Evolutionary conservation across 352 stramenopile genomes (phyloP).

Genomic region (Aphanomyces stellatus): DNA sequence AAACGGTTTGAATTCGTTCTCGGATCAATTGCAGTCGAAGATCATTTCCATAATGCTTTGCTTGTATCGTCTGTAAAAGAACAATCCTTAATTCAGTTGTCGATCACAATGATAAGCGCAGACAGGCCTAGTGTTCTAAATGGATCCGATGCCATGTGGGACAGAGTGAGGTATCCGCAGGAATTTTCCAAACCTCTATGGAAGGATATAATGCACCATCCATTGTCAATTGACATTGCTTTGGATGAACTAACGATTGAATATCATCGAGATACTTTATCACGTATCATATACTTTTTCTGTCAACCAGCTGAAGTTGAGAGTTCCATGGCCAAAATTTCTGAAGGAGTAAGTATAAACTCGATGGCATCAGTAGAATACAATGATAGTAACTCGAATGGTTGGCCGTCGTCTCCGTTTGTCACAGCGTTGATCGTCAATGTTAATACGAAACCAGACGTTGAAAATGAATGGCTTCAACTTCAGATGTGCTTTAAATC

Average conservation of each 20-base stretch:
- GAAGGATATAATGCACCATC: slow-evolving; percentile 62
- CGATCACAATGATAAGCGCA: slow-evolving; percentile 58
- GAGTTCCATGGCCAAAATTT: background rate
- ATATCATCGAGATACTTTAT: slow-evolving; percentile 66
- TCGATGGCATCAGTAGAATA: too few relatives aligned
- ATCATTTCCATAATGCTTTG: slow-evolving; percentile 35
- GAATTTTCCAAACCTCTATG: slow-evolving; percentile 33
- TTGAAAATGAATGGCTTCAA: slow-evolving; percentile 4
- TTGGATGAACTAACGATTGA: slow-evolving; percentile 66
- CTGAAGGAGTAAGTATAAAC: background rate
- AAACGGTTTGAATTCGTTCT: slow-evolving; percentile 58
- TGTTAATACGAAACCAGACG: background rate
- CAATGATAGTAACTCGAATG: background rate
- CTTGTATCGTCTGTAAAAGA: background rate
- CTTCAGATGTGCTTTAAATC: slow-evolving; percentile 14
- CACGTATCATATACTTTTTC: slow-evolving; percentile 73
- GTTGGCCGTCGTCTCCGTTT: background rate
- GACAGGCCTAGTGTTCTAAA: slow-evolving; percentile 35
- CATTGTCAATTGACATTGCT: slow-evolving; percentile 57
- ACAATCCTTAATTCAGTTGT: slow-evolving; percentile 47
- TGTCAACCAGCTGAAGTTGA: slow-evolving; percentile 26
- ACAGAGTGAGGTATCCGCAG: background rate
- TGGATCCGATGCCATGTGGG: background rate
- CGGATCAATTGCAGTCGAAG: slow-evolving; percentile 63
- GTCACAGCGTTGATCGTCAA: background rate